Percentiles rank a stretch among this genome's conserved stretches.
These are phyloP conservation scores for Achlya hypogyna DNA, from an alignment of 352 stramenopile species.

Conservation along the genomic window DNA sequence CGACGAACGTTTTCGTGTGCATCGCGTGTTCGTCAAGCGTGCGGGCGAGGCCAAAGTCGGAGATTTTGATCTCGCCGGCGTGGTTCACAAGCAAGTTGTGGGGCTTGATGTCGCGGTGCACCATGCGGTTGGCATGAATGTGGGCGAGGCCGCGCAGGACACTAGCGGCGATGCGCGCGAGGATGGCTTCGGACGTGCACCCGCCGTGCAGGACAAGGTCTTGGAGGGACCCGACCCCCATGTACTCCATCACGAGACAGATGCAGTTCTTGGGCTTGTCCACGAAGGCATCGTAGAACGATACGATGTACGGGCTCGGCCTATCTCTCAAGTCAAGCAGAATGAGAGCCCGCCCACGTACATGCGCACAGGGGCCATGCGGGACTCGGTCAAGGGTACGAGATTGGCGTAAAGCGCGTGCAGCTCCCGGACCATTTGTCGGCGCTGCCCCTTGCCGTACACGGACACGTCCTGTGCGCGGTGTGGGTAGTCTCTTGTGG, in stretches of 20 bases:
- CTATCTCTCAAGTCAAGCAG: slow-evolving; percentile 22
- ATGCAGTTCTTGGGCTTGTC: slow-evolving; percentile 83
- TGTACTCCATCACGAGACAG: slow-evolving; percentile 90
- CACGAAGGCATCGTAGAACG: slow-evolving; percentile 89
- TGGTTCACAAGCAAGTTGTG: slow-evolving; percentile 85
- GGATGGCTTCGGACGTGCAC: slow-evolving; percentile 73
- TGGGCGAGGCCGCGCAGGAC: slow-evolving; percentile 75
- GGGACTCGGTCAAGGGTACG: slow-evolving; percentile 52
- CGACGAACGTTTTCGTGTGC: slow-evolving; percentile 88
- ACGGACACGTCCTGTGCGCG: slow-evolving; percentile 83
- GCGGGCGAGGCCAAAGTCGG: slow-evolving; percentile 75
- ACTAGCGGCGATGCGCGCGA: slow-evolving; percentile 57
- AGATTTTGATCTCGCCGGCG: slow-evolving; percentile 82
- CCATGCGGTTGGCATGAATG: slow-evolving; percentile 82
- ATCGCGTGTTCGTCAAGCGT: slow-evolving; percentile 67
- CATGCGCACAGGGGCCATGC: slow-evolving; percentile 17
- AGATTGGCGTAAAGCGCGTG: slow-evolving; percentile 85
- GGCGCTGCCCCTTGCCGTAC: slow-evolving; percentile 69
- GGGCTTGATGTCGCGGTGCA: slow-evolving; percentile 90
- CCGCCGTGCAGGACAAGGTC: slow-evolving; percentile 79
- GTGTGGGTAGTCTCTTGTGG: too few relatives aligned
- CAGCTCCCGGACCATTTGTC: slow-evolving; percentile 86
- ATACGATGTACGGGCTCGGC: slow-evolving; percentile 83
- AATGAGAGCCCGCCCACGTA: background rate
- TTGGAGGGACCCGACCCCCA: slow-evolving; percentile 85